Conservation (phyloP, 2,329 filamentous ascomycete species). For the Clonostachys rosea region DNA sequence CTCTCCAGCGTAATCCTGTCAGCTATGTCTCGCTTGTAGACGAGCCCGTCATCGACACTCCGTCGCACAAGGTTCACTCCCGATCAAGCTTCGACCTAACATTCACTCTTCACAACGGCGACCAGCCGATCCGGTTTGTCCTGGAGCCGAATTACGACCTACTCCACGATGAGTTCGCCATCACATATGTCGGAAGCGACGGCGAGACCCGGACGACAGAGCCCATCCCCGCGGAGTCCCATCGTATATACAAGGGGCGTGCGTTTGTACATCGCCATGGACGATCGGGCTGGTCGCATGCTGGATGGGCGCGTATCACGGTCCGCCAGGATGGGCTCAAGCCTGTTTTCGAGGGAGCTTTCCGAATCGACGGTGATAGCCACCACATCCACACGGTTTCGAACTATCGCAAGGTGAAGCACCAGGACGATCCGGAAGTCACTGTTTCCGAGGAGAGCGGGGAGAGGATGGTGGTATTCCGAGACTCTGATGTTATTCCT, state of each 20-base stretch:
- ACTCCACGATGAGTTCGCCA: slow-evolving; percentile 67
- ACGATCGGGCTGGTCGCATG: slow-evolving; percentile 66
- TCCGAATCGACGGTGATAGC: slow-evolving; percentile 74
- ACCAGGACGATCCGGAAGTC: slow-evolving; percentile 65
- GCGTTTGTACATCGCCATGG: slow-evolving; percentile 63
- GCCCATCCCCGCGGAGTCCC: slow-evolving; percentile 63
- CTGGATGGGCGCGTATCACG: slow-evolving; percentile 82
- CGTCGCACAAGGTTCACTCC: slow-evolving; percentile 73
- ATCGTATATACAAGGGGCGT: slow-evolving; percentile 81
- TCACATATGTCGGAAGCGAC: slow-evolving; percentile 69
- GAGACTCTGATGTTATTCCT: slow-evolving; percentile 73
- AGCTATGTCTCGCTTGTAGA: slow-evolving; percentile 69
- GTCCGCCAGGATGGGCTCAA: slow-evolving; percentile 69
- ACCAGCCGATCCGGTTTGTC: slow-evolving; percentile 69
- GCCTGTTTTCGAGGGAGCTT: slow-evolving; percentile 87
- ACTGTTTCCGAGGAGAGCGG: slow-evolving; percentile 41
- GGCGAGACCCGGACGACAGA: slow-evolving; percentile 66
- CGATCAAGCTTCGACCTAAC: slow-evolving; percentile 80
- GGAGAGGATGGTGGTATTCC: slow-evolving; percentile 86
- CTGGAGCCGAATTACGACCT: slow-evolving; percentile 92
- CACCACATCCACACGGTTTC: slow-evolving; percentile 79
- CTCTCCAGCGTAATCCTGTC: slow-evolving; percentile 71
- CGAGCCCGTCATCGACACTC: slow-evolving; percentile 71
- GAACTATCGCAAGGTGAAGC: slow-evolving; percentile 69
- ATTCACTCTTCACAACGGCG: slow-evolving; percentile 66